Evolutionary conservation across 805 yeast genomes (phyloP), one percentile per base, ranked within the genome.

Genomic region (Kockiozyma suomiensis): DNA sequence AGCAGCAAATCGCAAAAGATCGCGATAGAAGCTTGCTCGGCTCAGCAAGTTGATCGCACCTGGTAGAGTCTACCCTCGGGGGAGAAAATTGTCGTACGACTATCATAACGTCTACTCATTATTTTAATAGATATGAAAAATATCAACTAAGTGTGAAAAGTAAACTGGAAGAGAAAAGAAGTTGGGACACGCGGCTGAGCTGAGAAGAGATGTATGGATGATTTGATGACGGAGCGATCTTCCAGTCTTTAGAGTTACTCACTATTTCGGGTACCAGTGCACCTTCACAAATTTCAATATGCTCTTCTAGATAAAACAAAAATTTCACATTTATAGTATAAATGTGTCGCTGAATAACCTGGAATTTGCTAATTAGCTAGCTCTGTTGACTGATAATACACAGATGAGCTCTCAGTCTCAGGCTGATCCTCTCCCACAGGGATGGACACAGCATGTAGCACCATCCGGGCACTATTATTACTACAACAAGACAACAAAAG

Each of bases 31-130:
- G 42, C 21, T 7, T 38, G 19, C 19, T 17, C 17, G 42, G 13
- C 42, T 7, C 19, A 33, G 26, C 28, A 13, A 19, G 13, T 7
- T 3, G 10, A 30, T 28, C 82, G 15, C 69, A 84, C 91, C 78
- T 94, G 99, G 77, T 94, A 94, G 59, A 94, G 81, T 76, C 99
- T 85, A 41, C 99, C 99, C 74, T 94, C 99, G 8, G 99, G 99
- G 41, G 98, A 93, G 78, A 94, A 94, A 71, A 94, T 96, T 3
- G 99, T 94, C 53, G 99, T 94, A 82, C 99, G 85, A 64, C 97
- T 88, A 78, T 94, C 99, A 90, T 94, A 94, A 83, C 99, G 86
- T 87, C 98, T 88, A 69, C 97, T 90, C 85, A 85, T 85, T 82
- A 8, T 49, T 5, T 12, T 12, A 19, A n/a, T n/a, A n/a, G n/a